A percentile compares a stretch with the other conserved stretches of the same genome.
Conservation (phyloP, 805 yeast genomes). For the Saturnispora saitoi region DNA sequence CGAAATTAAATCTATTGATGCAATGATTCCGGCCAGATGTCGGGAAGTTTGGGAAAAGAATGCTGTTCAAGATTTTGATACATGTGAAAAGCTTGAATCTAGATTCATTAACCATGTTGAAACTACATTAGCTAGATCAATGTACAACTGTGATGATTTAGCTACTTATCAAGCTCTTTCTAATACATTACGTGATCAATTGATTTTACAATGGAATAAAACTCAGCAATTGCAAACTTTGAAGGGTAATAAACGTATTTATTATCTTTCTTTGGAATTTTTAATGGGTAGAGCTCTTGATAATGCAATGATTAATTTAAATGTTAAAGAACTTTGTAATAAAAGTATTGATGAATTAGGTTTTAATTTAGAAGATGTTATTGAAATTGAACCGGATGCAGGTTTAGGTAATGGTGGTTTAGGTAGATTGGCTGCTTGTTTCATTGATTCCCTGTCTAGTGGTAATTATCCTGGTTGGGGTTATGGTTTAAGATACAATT, state of each 20-base stretch:
- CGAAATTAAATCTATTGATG: conserved; percentile 76
- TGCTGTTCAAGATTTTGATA: conserved; percentile 42
- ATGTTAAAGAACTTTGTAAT: conserved; percentile 50
- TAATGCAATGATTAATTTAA: conserved; percentile 80
- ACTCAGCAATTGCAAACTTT: conserved; percentile 86
- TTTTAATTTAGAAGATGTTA: conserved; percentile 76
- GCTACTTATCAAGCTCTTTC: conserved; percentile 93
- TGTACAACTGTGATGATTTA: conserved; percentile 84
- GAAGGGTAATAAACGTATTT: conserved; percentile 76
- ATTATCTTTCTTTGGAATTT: conserved; percentile 80
- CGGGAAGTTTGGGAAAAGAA: conserved; percentile 72
- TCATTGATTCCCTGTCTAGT: conserved; percentile 79
- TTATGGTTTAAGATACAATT: conserved; percentile 85
- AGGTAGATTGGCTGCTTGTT: conserved; percentile 92
- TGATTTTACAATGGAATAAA: conserved; percentile 82
- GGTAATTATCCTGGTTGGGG: conserved; percentile 95
- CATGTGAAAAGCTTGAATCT: conserved; percentile 52
- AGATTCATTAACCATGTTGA: conserved; percentile 81
- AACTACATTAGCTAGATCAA: conserved; percentile 80
- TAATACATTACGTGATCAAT: conserved; percentile 64
- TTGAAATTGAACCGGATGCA: conserved; percentile 86
- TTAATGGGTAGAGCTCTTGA: conserved; percentile 94
- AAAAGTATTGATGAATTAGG: conserved; percentile 65
- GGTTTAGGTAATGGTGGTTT: conserved; percentile 94
- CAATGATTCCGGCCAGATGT: conserved; percentile 69